Base-by-base conservation (phyloP, 305 asterid genomes). In the Plantago rigida region DNA sequence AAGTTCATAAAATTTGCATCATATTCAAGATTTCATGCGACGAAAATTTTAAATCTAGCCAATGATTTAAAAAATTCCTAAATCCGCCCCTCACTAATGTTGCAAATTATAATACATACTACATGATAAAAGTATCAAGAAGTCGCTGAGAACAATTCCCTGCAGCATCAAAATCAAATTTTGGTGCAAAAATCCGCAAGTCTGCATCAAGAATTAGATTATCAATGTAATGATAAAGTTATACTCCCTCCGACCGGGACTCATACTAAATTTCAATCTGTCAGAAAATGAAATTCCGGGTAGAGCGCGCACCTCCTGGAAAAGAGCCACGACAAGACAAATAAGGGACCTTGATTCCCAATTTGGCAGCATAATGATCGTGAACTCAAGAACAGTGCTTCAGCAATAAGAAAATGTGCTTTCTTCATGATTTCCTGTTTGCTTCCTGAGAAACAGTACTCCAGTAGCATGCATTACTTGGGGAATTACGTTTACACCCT, bases 121-220 rank as follows among this genome's bases (percentile, higher is more conserved):
- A 29, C 34, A 17, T 17, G 19, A 17, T 63, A 84, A 47, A 57
- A 87, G 76, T 59, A 81, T 86, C 34, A 83, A 10, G 2, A 79
- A 36, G 76, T 86, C 97, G 0, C 78, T 69, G 10, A 89, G 80
- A 63, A 84, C 67, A 66, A 89, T 89, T 39, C 87, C 94, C 50
- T 17, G 82, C 85, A 9, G 78, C 92, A 54, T 89, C 95, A 10
- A 89, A 89, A 56, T 86, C 97, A 74, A 89, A 87, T 72, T 89
- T 89, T 24, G 95, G 95, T n/a, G 97, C 95, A 72, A 84, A 89
- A 86, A 77, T 63, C 94, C 97, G 95, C 97, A 87, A 9, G 86
- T 94, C 96, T 88, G 87, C 77, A 71, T 13, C 58, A 19, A 56
- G 58, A 65, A 9, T 29, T 22, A 45, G 46, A 49, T 28, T 26